phyloP scores from a whole-genome alignment of 2,329 filamentous ascomycete species.

The Alternaria rosae region DNA sequence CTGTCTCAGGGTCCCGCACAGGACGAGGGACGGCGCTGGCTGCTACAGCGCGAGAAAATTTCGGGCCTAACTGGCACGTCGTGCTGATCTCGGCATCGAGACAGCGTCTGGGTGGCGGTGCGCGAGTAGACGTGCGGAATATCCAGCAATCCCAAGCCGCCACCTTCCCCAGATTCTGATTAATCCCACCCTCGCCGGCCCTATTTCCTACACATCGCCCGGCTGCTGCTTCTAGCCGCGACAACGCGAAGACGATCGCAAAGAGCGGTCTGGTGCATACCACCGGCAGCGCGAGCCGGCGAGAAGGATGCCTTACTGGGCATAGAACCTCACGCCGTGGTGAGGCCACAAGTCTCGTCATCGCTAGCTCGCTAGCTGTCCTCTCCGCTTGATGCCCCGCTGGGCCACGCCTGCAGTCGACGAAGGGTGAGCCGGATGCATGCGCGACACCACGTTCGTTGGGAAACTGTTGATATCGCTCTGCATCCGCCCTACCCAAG shows the following conservation, averaged over 20 bases:
- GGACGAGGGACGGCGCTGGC: conserved; percentile 21
- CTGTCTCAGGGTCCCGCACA: conserved; percentile 27
- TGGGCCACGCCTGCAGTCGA: conserved; percentile 1
- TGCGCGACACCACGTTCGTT: not conserved
- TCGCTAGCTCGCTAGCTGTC: conserved; percentile 20
- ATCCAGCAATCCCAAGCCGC: conserved; percentile 17
- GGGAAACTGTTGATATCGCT: conserved; percentile 24
- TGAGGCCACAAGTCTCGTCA: conserved; percentile 35
- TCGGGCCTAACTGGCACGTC: conserved; percentile 25
- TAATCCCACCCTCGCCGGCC: conserved; percentile 9
- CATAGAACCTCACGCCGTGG: conserved; percentile 34
- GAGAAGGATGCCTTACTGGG: conserved; percentile 22
- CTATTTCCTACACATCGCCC: conserved; percentile 9
- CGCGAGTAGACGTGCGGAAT: conserved; percentile 13
- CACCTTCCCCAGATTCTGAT: conserved; percentile 34
- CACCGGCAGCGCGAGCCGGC: conserved; percentile 16
- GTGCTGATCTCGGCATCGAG: conserved; percentile 34
- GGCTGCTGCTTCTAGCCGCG: conserved; percentile 13
- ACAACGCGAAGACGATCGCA: not conserved
- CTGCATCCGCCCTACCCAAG: conserved; percentile 9
- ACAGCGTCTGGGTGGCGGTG: conserved; percentile 31
- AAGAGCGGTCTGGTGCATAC: conserved; percentile 31
- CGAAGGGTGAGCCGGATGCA: not conserved
- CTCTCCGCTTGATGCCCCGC: conserved; percentile 24
- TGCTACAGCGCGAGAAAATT: conserved; percentile 38